phyloP scores from a whole-genome alignment of 129 eudicot species.

The Pittosporum tobira region DNA sequence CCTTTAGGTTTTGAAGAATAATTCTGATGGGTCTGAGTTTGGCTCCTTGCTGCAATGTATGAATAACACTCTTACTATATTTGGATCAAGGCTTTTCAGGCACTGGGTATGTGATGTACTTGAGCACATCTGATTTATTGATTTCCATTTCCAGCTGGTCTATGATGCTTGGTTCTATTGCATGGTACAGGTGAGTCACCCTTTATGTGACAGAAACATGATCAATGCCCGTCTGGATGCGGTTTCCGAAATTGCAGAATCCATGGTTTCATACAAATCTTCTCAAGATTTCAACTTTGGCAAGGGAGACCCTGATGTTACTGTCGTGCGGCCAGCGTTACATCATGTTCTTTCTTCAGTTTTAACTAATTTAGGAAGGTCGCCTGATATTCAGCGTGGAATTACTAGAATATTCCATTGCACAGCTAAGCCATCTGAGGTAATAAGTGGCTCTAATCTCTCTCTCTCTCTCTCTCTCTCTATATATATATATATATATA shows the following conservation, averaged over 20 bases:
- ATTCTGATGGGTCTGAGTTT: constrained; percentile 59
- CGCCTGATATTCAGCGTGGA: constrained; percentile 94
- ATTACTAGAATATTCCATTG: constrained; percentile 89
- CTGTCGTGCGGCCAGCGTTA: constrained; percentile 32
- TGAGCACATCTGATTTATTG: constrained; percentile 7
- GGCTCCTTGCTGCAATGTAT: constrained; percentile 71
- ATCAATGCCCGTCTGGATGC: constrained; percentile 82
- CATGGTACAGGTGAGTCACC: constrained; percentile 70
- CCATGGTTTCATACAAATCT: constrained; percentile 45
- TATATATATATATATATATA: neutral
- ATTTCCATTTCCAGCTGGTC: neutral
- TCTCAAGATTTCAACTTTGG: constrained; percentile 16
- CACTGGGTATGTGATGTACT: constrained; percentile 64
- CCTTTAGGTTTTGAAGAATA: constrained; percentile 66
- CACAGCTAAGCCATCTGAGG: constrained; percentile 89
- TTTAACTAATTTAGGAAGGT: constrained; percentile 45
- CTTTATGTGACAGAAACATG: constrained; percentile 67
- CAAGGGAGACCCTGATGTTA: constrained; percentile 19
- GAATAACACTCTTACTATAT: constrained; percentile 69
- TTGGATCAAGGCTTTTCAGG: constrained; percentile 82
- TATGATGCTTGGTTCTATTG: constrained; percentile 13
- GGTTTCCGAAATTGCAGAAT: constrained; percentile 72
- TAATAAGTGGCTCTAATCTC: constrained; percentile 16
- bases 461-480: neutral
- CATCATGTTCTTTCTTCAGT: constrained; percentile 57